These are phyloP conservation scores for Ensete glaucum DNA, from an alignment of 176 grass and related monocot species.

Conservation along the genomic window DNA sequence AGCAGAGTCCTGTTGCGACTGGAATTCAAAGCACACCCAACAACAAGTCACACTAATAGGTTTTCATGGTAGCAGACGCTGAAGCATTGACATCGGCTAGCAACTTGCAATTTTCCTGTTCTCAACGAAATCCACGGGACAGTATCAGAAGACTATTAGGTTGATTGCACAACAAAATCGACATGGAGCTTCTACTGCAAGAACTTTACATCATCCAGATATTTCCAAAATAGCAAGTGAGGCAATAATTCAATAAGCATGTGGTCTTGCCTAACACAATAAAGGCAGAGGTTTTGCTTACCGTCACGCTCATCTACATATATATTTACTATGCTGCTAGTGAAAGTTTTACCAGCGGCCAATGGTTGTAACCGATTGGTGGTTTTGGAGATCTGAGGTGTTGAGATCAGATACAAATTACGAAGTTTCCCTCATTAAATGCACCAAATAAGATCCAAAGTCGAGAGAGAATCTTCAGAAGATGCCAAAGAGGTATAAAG, in stretches of 20 bases:
- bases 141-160: not conserved
- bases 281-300: slow-evolving; percentile 6
- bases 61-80: not conserved
- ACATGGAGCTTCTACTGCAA: not conserved
- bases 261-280: slow-evolving; percentile 5
- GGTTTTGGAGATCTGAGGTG: not conserved
- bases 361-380: not conserved
- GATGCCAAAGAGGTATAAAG: not conserved
- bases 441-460: not conserved
- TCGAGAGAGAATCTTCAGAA: not conserved
- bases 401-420: not conserved
- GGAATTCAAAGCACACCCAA: too few relatives aligned
- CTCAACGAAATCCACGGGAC: not conserved
- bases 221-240: not conserved
- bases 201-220: not conserved
- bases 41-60: not conserved
- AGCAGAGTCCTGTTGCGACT: too few relatives aligned
- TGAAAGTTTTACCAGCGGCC: not conserved
- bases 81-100: not conserved
- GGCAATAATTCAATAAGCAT: not conserved
- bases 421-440: not conserved
- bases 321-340: not conserved
- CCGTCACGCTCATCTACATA: not conserved
- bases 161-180: not conserved
- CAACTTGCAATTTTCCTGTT: not conserved